Evolutionary conservation across 805 yeast genomes (phyloP).

Genomic region (Pichia cabralensis): DNA sequence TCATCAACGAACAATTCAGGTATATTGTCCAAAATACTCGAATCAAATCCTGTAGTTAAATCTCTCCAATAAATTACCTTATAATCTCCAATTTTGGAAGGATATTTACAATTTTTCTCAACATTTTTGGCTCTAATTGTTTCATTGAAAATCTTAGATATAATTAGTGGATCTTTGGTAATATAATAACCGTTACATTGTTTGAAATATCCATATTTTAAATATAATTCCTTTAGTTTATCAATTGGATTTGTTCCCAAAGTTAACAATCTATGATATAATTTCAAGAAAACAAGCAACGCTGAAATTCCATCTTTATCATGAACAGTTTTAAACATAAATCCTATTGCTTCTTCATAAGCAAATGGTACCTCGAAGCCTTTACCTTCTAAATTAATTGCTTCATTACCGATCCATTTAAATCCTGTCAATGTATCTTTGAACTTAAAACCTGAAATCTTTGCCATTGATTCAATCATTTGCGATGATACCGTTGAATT

Average conservation of each 20-base stretch:
- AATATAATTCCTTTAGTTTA: conserved; percentile 48
- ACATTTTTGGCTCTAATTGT: conserved; percentile 23
- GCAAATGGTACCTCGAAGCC: conserved; percentile 79
- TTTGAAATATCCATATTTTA: conserved; percentile 68
- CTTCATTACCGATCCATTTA: conserved; percentile 93
- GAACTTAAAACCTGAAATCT: conserved; percentile 46
- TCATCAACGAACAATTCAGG: conserved; percentile 68
- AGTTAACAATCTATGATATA: conserved; percentile 43
- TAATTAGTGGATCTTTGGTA: conserved; percentile 43
- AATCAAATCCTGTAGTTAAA: conserved; percentile 72
- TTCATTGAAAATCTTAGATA: conserved; percentile 43
- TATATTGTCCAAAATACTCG: conserved; percentile 42
- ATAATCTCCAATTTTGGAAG: conserved; percentile 47
- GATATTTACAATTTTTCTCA: conserved; percentile 21
- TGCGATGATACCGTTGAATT: conserved; percentile 93
- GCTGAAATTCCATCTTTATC: conserved; percentile 94
- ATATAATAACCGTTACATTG: conserved; percentile 83
- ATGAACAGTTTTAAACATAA: conserved; percentile 73
- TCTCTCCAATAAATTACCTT: conserved; percentile 67
- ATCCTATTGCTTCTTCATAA: conserved; percentile 94
- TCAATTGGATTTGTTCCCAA: conserved; percentile 33
- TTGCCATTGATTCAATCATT: conserved; percentile 62
- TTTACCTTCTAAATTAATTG: conserved; percentile 53
- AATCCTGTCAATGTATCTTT: conserved; percentile 89
- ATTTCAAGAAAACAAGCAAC: conserved; percentile 61